These are phyloP conservation scores for Macrophomina pseudophaseolina DNA, from an alignment of 2,329 filamentous ascomycete genomes.

Conservation along the genomic window DNA sequence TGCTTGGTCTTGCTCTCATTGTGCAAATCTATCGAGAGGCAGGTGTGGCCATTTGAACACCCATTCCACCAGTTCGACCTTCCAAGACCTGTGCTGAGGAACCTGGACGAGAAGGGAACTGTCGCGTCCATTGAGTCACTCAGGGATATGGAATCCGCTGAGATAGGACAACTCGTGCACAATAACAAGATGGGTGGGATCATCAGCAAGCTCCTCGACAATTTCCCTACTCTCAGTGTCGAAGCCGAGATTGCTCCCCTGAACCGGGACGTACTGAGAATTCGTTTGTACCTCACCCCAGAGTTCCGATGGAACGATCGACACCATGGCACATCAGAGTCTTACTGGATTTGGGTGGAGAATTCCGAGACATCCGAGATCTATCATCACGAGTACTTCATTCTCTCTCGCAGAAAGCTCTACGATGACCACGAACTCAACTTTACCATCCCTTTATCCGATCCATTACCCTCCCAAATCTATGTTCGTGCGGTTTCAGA, in stretches of 20 bases:
- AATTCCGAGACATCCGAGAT: constrained; percentile 98
- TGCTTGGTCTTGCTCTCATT: constrained; percentile 89
- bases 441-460: constrained; percentile 93
- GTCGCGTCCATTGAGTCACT: constrained; percentile 78
- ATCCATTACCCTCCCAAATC: constrained; percentile 92
- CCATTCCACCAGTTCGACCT: constrained; percentile 95
- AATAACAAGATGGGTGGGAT: constrained; percentile 86
- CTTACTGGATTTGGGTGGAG: constrained; percentile 99
- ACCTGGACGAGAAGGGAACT: constrained; percentile 80
- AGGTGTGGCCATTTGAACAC: constrained; percentile 93
- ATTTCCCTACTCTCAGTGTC: constrained; percentile 89
- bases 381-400: constrained; percentile 97
- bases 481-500: constrained; percentile 95
- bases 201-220: constrained; percentile 80
- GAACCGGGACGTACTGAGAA: constrained; percentile 92
- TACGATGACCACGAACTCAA: constrained; percentile 97
- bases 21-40: constrained; percentile 96
- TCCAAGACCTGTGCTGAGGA: constrained; percentile 78
- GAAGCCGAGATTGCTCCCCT: constrained; percentile 95
- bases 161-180: constrained; percentile 89
- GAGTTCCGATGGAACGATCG: constrained; percentile 96
- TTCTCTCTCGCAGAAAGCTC: constrained; percentile 85
- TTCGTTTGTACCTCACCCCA: constrained; percentile 82
- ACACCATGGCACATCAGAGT: constrained; percentile 90
- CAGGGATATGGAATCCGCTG: constrained; percentile 89